Base-by-base conservation (phyloP, 768 basidiomycete genomes). In the Auricularia cornea region DNA sequence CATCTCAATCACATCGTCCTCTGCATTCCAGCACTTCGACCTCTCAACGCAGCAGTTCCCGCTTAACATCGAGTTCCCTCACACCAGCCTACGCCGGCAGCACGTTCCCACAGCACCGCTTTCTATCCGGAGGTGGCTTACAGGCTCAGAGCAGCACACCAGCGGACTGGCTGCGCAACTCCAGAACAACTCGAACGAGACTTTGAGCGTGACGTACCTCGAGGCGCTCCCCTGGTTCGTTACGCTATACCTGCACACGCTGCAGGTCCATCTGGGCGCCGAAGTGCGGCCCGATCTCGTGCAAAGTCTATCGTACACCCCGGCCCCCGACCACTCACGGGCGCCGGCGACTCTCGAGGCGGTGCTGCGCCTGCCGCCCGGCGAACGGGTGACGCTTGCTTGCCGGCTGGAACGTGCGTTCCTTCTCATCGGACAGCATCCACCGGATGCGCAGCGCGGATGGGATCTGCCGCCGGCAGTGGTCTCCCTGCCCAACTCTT, bases 141-240 rank as follows among this genome's bases (percentile, higher is more conserved):
- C n/a, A n/a, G n/a, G n/a, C n/a, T n/a, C n/a, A n/a, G n/a, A n/a
- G n/a, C n/a, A n/a, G n/a, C n/a, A n/a, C n/a, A n/a, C n/a, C n/a
- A n/a, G n/a, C n/a, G n/a, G n/a, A n/a, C n/a, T n/a, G n/a, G n/a
- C n/a, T n/a, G n/a, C n/a, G n/a, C n/a, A n/a, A n/a, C n/a, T n/a
- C n/a, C n/a, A n/a, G n/a, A n/a, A n/a, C n/a, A n/a, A n/a, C n/a
- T n/a, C n/a, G n/a, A n/a, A n/a, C n/a, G n/a, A n/a, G n/a, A n/a
- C n/a, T n/a, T n/a, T n/a, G n/a, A n/a, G n/a, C n/a, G n/a, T n/a
- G n/a, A n/a, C n/a, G n/a, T n/a, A n/a, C n/a, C n/a, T 94, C 52
- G 96, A 98, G 75, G 90, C 89, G 1, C 87, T 95, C 81, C 97
- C 96, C 3, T 96, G 94, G 86, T 86, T 94, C 69, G 79, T 98